Conservation (phyloP, 495 filamentous ascomycete species). For the Neurospora cerealis region DNA sequence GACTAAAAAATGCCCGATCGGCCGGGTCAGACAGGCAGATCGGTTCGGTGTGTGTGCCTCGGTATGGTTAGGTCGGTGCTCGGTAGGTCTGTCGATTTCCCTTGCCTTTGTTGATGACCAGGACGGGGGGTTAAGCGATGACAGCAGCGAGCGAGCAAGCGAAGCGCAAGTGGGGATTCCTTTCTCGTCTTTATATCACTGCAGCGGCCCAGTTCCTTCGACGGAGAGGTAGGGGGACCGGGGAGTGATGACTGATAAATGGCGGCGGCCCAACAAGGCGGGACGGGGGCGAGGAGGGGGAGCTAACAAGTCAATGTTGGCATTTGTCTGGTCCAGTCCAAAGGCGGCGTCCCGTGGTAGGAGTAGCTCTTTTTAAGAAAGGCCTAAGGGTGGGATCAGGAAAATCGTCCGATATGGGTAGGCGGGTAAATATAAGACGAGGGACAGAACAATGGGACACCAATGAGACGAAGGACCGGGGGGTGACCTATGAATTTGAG, state of each 20-base stretch:
- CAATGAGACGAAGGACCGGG: slow-evolving; percentile 17
- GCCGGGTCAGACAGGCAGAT: slow-evolving; percentile 19
- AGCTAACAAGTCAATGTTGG: not conserved
- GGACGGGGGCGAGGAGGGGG: not conserved
- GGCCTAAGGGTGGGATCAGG: not conserved
- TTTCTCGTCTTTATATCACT: not conserved
- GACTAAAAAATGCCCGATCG: slow-evolving; percentile 15
- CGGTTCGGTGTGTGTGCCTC: not conserved
- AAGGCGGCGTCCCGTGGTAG: not conserved
- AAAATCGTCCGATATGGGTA: slow-evolving; percentile 18
- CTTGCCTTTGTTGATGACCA: not conserved
- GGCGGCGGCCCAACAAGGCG: not conserved
- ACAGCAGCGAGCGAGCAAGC: not conserved
- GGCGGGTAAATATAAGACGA: slow-evolving; percentile 27
- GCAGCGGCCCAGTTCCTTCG: not conserved
- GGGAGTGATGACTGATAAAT: not conserved
- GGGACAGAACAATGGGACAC: slow-evolving; percentile 10
- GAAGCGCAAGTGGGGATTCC: not conserved
- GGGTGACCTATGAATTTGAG: slow-evolving; percentile 14
- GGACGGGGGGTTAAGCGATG: not conserved
- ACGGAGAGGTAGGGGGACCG: not conserved
- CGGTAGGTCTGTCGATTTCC: not conserved
- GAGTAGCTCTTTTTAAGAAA: not conserved
- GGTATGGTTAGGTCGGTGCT: not conserved
- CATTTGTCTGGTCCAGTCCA: not conserved